Evolutionary conservation across 1,284 basidiomycete species (phyloP).

Genomic region (Ustilago sp.): DNA sequence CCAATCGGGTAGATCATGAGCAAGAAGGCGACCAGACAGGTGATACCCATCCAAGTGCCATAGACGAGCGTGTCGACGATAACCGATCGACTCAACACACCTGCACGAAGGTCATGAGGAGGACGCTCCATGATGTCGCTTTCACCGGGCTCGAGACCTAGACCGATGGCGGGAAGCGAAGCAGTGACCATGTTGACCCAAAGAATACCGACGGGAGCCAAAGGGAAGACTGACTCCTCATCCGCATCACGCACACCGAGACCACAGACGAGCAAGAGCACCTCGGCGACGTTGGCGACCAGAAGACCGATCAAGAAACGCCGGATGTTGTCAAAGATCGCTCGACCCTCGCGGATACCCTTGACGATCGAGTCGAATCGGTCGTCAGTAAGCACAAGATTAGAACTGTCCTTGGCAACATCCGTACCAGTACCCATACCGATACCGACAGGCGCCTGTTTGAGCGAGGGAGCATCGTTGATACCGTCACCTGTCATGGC

Average conservation of each 20-base stretch:
- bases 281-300: conserved; percentile 64
- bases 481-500: conserved; percentile 72
- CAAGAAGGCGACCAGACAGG: conserved; percentile 61
- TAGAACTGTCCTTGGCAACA: conserved; percentile 75
- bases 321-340: conserved; percentile 66
- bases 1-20: conserved; percentile 63
- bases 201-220: conserved; percentile 62
- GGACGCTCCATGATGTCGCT: conserved; percentile 60
- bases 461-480: conserved; percentile 75
- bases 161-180: conserved; percentile 61
- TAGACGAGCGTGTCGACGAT: conserved; percentile 64
- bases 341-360: conserved; percentile 61
- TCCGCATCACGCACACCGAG: conserved; percentile 59
- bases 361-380: conserved; percentile 61
- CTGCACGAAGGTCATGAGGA: conserved; percentile 56
- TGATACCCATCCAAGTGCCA: conserved; percentile 58
- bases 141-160: conserved; percentile 59
- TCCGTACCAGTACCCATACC: conserved; percentile 81
- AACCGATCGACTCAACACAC: conserved; percentile 60
- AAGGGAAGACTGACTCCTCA: conserved; percentile 59
- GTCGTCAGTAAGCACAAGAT: conserved; percentile 66
- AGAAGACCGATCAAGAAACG: conserved; percentile 63
- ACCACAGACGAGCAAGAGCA: conserved; percentile 61
- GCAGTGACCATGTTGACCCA: conserved; percentile 65
- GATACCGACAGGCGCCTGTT: conserved; percentile 73